Percentiles rank a stretch among this genome's conserved stretches.
Evolutionary conservation across 148 eudicot species (phyloP).

Genomic region (Camellia granthamiana): DNA sequence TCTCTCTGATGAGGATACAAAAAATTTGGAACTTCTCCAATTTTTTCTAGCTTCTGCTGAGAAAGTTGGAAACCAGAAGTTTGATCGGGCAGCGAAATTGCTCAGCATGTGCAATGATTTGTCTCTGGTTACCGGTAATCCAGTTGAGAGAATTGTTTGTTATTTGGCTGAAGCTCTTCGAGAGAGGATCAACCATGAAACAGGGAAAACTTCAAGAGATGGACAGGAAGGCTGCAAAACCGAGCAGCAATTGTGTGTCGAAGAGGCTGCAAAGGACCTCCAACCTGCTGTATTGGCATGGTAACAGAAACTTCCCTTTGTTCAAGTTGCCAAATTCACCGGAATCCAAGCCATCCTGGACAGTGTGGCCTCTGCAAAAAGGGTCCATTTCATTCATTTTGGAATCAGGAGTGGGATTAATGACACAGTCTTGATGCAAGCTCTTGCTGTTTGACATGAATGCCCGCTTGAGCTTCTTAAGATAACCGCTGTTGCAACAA

Average conservation of each 20-base stretch:
- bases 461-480: constrained; percentile 25
- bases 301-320: constrained; percentile 19
- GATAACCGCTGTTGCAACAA: constrained; percentile 30
- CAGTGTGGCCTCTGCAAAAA: constrained; percentile 15
- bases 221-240: too few species aligned
- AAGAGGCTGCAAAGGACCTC: constrained; percentile 12
- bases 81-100: constrained; percentile 23
- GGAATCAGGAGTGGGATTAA: constrained; percentile 21
- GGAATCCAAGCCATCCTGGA: constrained; percentile 31
- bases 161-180: constrained; percentile 26
- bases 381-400: constrained; percentile 29
- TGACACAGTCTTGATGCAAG: constrained; percentile 27
- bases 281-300: constrained; percentile 1
- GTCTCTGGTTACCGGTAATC: constrained; percentile 17
- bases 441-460: constrained; percentile 18
- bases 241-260: not conserved
- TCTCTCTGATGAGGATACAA: constrained; percentile 21
- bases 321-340: constrained; percentile 12
- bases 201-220: constrained; percentile 2
- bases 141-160: constrained; percentile 24
- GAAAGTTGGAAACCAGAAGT: constrained; percentile 26
- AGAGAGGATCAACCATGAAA: constrained; percentile 23
- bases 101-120: constrained; percentile 2
- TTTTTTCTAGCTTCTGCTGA: constrained; percentile 35
- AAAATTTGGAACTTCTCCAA: constrained; percentile 24